phyloP scores from a whole-genome alignment of 345 rosid genomes.

The Angophora floribunda region DNA sequence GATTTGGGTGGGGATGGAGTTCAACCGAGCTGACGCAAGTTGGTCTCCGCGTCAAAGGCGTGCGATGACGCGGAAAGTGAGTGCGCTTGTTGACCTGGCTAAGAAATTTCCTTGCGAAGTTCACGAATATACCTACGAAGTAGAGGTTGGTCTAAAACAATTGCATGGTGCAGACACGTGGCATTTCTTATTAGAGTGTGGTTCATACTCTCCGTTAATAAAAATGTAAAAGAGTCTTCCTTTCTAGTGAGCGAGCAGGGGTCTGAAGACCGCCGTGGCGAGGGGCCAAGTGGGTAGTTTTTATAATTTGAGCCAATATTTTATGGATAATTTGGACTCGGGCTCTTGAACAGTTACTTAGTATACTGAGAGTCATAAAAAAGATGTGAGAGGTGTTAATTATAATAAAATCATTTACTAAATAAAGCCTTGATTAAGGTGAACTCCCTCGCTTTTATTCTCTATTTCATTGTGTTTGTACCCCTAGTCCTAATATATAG shows the following conservation, averaged over 20 bases:
- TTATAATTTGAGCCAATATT: background rate
- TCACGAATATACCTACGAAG: background rate
- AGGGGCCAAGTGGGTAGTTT: too few species aligned
- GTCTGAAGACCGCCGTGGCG: too few species aligned
- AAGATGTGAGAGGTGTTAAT: background rate
- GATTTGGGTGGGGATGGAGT: background rate
- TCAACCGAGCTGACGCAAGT: background rate
- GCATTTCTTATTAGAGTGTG: background rate
- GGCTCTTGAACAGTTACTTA: accelerated
- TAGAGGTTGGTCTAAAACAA: background rate
- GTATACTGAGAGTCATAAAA: background rate
- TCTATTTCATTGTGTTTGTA: background rate
- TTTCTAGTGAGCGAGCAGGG: background rate
- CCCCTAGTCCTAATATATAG: background rate
- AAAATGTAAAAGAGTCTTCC: accelerated
- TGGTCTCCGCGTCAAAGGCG: background rate
- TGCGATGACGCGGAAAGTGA: background rate
- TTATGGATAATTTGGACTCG: background rate
- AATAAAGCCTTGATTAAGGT: background rate
- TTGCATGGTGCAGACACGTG: background rate
- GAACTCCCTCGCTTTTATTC: background rate
- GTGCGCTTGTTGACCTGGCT: background rate
- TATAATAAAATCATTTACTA: too few species aligned
- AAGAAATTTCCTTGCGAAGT: background rate
- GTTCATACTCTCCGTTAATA: background rate